phyloP scores from a whole-genome alignment of 2,329 filamentous ascomycete species.

The Claviceps lovelessii region DNA sequence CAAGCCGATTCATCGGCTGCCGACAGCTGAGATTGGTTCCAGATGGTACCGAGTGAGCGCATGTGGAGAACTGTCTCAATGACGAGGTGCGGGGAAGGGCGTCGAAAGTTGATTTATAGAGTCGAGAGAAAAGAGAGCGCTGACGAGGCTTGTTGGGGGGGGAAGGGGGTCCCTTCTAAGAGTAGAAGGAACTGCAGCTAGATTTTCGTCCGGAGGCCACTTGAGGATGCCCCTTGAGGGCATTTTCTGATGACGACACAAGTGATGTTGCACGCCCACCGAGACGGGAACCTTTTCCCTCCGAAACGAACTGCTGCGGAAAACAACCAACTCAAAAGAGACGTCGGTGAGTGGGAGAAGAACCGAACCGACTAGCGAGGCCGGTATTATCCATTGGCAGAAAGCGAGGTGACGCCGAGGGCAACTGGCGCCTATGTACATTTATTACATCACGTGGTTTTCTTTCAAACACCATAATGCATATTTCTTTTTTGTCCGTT shows the following conservation, averaged over 20 bases:
- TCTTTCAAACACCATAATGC: neutral
- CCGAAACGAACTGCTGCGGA: neutral
- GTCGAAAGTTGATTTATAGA: neutral
- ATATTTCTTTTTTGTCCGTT: neutral
- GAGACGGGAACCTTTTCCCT: neutral
- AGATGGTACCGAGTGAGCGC: neutral
- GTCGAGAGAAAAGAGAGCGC: neutral
- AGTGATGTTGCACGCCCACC: neutral
- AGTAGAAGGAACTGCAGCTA: too few relatives aligned
- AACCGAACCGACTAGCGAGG: neutral
- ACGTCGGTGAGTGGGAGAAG: neutral
- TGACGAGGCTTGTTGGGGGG: neutral
- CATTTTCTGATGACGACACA: neutral
- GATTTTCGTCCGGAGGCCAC: too few relatives aligned
- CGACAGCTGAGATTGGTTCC: constrained; percentile 9
- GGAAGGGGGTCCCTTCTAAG: too few relatives aligned
- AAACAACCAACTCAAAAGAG: neutral
- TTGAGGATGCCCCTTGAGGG: too few relatives aligned
- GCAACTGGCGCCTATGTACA: neutral
- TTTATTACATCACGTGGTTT: neutral
- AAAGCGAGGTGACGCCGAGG: neutral
- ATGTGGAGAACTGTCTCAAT: neutral
- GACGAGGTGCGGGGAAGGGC: neutral
- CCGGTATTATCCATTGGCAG: neutral
- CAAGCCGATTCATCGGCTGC: constrained; percentile 16